Evolutionary conservation across 768 basidiomycete species (phyloP), one percentile per base, ranked within the genome.

Genomic region (Mycena alexandri): DNA sequence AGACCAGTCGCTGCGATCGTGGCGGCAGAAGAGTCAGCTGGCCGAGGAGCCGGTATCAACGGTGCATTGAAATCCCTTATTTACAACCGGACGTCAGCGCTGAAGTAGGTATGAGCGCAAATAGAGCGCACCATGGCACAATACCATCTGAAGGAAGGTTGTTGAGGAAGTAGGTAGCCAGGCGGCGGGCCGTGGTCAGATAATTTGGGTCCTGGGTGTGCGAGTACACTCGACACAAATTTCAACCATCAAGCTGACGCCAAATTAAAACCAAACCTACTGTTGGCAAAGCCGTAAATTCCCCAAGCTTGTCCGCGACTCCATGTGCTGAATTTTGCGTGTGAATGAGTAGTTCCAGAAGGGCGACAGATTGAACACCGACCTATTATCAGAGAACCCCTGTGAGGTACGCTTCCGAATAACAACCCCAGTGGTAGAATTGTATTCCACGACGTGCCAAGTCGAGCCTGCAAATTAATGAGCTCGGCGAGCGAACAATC

Each of bases 11-110:
- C 85, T 0, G 85, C 89, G 67, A 92, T 85, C 42, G 85, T 88
- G 11, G 90, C 88, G 6, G 91, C 90, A 17, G 90, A 91, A 2
- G 88, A 89, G 77, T 93, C 92, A 0, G 90, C 89, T 0, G 88
- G 86, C 14, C 86, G 82, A 19, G 86, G 84, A 5, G 78, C 69
- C 3, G 88, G 89, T 9, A 75, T 75, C 43, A 84, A 73, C 22
- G 90, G 91, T 8, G 90, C 91, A 65, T 92, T 85, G 79, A 91
- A 93, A 75, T 92, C 91, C 91, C 90, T 91, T 36, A 25, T 25
- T 29, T 53, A 11, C 33, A 33, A 11, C 7, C 13, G 16, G 24
- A 11, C n/a, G 60, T 61, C 16, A 57, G 41, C 50, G 44, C 57
- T 19, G 12, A 29, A 62, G 66, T 59, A 47, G 47, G 24, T 56